phyloP scores from a whole-genome alignment of 1,284 basidiomycete genomes.

The Papiliotrema laurentii region DNA sequence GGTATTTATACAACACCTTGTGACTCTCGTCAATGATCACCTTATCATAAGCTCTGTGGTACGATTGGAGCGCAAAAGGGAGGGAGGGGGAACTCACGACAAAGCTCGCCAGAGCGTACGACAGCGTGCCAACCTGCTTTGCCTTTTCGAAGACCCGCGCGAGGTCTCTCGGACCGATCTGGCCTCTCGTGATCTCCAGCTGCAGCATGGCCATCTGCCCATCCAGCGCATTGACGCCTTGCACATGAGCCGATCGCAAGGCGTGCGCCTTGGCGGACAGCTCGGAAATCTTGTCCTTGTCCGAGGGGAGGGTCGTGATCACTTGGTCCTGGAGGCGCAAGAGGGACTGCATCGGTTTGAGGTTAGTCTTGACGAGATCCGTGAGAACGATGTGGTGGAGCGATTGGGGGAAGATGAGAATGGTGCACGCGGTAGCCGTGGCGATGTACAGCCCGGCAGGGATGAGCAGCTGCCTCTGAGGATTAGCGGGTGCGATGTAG shows the following conservation, averaged over 20 bases:
- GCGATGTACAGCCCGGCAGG: constrained; percentile 60
- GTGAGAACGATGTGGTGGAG: constrained; percentile 54
- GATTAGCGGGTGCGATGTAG: constrained; percentile 12
- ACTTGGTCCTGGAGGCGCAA: constrained; percentile 42
- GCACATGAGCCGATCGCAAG: constrained; percentile 23
- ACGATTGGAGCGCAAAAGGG: neutral
- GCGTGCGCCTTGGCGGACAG: constrained; percentile 19
- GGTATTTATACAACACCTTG: neutral
- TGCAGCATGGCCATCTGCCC: constrained; percentile 41
- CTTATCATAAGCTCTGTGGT: constrained; percentile 10
- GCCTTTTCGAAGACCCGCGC: constrained; percentile 32
- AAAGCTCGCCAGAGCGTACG: constrained; percentile 35
- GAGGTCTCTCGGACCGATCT: constrained; percentile 47
- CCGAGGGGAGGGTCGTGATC: constrained; percentile 23
- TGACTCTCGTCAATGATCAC: constrained; percentile 32
- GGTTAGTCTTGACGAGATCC: constrained; percentile 28
- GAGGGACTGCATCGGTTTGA: constrained; percentile 33
- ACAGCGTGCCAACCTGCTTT: constrained; percentile 32
- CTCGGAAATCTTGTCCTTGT: constrained; percentile 29
- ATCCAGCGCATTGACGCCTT: constrained; percentile 24
- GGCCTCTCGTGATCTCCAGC: constrained; percentile 50
- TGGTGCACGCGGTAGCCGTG: constrained; percentile 56
- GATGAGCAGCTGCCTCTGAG: constrained; percentile 51
- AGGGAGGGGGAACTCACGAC: constrained; percentile 17
- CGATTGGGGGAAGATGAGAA: constrained; percentile 69